Conservation (phyloP, 1,284 basidiomycete species). For the Cystobasidiaceae sp. region DNA sequence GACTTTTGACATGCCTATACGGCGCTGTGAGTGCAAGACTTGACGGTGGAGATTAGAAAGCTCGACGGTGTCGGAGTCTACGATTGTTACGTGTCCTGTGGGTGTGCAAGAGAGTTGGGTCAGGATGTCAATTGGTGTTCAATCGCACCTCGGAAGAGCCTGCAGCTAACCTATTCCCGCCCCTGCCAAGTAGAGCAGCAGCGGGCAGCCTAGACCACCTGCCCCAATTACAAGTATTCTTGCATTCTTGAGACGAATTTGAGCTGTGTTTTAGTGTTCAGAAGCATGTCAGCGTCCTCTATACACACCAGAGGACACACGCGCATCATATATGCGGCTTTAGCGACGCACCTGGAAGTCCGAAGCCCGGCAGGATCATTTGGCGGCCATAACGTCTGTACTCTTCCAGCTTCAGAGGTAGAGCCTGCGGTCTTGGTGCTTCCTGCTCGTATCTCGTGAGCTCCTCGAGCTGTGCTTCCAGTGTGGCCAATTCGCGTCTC, state of each 20-base stretch:
- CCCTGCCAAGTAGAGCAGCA: conserved; percentile 85
- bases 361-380: conserved; percentile 90
- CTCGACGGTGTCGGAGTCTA: conserved; percentile 89
- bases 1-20: conserved; percentile 77
- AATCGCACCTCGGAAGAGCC: too few relatives aligned
- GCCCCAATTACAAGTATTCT: conserved; percentile 86
- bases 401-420: conserved; percentile 54
- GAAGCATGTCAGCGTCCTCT: neutral
- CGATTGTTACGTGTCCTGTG: conserved; percentile 72
- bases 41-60: conserved; percentile 91
- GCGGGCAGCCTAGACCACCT: conserved; percentile 93
- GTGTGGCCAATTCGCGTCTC: neutral
- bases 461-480: conserved; percentile 16
- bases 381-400: conserved; percentile 91
- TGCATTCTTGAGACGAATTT: conserved; percentile 69
- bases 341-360: conserved; percentile 64
- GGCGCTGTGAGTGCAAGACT: conserved; percentile 74
- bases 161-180: conserved; percentile 82
- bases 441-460: conserved; percentile 13
- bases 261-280: conserved; percentile 55
- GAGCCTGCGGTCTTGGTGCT: neutral
- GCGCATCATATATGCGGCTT: neutral
- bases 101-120: too few relatives aligned
- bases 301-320: neutral
- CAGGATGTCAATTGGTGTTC: too few relatives aligned